These are phyloP conservation scores for Podospora anserina DNA, from an alignment of 495 filamentous ascomycete genomes.

Conservation along the genomic window DNA sequence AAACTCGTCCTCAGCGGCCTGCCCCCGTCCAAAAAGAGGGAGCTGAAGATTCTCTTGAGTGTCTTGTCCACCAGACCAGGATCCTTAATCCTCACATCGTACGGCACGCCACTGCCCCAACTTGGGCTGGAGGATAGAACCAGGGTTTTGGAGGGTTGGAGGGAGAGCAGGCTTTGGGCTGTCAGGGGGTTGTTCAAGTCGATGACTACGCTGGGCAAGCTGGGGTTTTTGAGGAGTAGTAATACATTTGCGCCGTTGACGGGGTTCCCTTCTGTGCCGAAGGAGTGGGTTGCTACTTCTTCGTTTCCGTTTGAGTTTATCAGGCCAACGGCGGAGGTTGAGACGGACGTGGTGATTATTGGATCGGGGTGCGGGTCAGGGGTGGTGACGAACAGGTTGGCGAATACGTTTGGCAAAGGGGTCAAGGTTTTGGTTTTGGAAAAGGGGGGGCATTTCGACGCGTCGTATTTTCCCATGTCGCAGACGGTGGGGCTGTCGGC, in stretches of 20 bases:
- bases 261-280: conserved; percentile 60
- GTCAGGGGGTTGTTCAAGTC: conserved; percentile 56
- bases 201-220: conserved; percentile 53
- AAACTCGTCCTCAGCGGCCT: conserved; percentile 26
- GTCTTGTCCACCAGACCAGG: conserved; percentile 60
- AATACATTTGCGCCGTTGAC: conserved; percentile 55
- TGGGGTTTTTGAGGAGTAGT: conserved; percentile 58
- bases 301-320: conserved; percentile 49
- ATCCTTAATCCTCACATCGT: conserved; percentile 64
- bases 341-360: conserved; percentile 80
- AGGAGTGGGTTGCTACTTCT: conserved; percentile 57
- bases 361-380: conserved; percentile 87
- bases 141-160: conserved; percentile 59
- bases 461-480: conserved; percentile 64
- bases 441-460: conserved; percentile 47
- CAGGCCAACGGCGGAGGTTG: conserved; percentile 52
- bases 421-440: conserved; percentile 76
- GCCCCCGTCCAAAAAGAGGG: conserved; percentile 27
- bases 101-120: conserved; percentile 57
- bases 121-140: conserved; percentile 60
- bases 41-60: conserved; percentile 29
- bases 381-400: conserved; percentile 75
- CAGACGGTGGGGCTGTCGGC: conserved; percentile 61
- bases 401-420: conserved; percentile 57
- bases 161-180: conserved; percentile 53